Base-by-base conservation (phyloP, 2,329 filamentous ascomycete species). In the Microsporum audouinii region DNA sequence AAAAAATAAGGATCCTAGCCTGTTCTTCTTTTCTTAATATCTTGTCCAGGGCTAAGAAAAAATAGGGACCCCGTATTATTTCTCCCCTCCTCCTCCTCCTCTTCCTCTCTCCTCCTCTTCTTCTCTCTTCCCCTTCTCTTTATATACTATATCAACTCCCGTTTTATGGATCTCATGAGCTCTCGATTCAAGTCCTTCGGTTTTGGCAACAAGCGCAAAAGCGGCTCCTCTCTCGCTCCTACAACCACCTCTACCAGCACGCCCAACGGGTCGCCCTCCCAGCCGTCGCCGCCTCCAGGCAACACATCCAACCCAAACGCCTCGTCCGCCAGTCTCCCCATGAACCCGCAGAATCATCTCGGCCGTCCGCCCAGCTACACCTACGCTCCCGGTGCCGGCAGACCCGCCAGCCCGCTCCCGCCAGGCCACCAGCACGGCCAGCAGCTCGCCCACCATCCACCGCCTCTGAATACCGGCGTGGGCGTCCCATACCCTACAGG, bases 341-440 rank as follows among this genome's bases (percentile, higher is more conserved):
- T 84, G 79, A 85, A 83, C 66, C 71, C 71, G 61, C 76, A 75
- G 65, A 79, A 80, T 65, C 77, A 78, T 47, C 76, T 82, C 66
- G 83, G 82, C 66, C 80, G 83, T 63, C 84, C 84, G 67, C 84
- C 84, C 49, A 85, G 82, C 70, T 87, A 87, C 72, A 80, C 82
- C 62, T 83, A 84, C 68, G 75, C 74, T 62, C 78, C 78, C 70
- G 63, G 64, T 33, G 77, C 72, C 65, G 79, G 76, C 66, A 77
- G 80, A 61, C 77, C 80, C 45, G 75, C 76, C 62, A 81, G 79
- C 68, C 81, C 81, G 58, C 77, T 83, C 72, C 78, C 75, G 56
- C 62, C 64, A 17, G 59, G 55, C 27, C 63, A 62, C 39, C 63
- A 63, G 60, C 57, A 55, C 49, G 33, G 23, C 59, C 55, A 57